Evolutionary conservation across 176 grass and related monocot genomes (phyloP).

Genomic region (Coix lacrymajobi): DNA sequence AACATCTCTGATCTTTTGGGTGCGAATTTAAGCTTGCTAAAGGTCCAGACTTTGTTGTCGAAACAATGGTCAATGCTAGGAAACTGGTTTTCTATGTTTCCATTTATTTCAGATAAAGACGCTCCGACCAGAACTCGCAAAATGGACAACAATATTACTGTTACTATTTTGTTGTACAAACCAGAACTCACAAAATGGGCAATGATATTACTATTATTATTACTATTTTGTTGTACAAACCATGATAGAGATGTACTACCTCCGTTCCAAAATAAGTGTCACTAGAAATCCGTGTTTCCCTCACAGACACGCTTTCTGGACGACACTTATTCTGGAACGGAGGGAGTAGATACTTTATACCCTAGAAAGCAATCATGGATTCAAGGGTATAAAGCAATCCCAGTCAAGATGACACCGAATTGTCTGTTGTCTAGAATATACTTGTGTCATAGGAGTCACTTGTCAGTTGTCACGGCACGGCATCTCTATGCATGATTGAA

Average conservation of each 20-base stretch:
- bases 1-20: not conserved
- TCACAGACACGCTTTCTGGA: too few relatives aligned
- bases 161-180: not conserved
- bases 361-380: conserved; percentile 7
- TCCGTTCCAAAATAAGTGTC: too few relatives aligned
- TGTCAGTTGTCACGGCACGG: not conserved
- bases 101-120: not conserved
- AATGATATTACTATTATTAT: not conserved
- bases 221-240: not conserved
- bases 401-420: conserved; percentile 9
- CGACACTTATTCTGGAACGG: too few relatives aligned
- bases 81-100: not conserved
- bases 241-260: conserved; percentile 1
- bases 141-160: not conserved
- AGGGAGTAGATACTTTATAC: not conserved
- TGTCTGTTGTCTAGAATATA: not conserved
- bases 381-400: not conserved
- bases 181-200: not conserved
- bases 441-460: not conserved
- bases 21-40: not conserved
- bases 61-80: not conserved
- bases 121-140: not conserved
- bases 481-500: not conserved
- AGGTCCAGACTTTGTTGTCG: not conserved
- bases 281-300: too few relatives aligned